Evolutionary conservation across 2,329 filamentous ascomycete species (phyloP).

Genomic region (Monosporascus sp.): DNA sequence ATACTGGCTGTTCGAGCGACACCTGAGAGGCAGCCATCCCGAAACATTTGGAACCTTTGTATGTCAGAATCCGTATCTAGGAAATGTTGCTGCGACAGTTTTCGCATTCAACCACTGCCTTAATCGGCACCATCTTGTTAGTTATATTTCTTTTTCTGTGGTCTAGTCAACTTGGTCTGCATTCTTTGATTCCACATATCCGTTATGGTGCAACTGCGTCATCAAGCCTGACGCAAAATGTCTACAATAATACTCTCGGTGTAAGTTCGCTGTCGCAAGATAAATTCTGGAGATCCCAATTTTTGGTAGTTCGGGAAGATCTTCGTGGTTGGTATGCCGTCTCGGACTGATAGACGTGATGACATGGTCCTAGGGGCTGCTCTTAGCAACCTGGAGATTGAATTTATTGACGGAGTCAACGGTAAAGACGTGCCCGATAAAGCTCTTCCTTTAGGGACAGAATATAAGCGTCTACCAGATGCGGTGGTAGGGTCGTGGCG

Average conservation of each 20-base stretch:
- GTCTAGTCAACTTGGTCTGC: too few relatives aligned
- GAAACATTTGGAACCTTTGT: too few relatives aligned
- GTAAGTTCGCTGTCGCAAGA: slow-evolving; percentile 3
- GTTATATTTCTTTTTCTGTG: too few relatives aligned
- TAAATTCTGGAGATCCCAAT: not conserved
- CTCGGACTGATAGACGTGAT: slow-evolving; percentile 45
- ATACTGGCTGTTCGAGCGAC: too few relatives aligned
- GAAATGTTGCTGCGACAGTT: too few relatives aligned
- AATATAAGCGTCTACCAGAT: slow-evolving; percentile 24
- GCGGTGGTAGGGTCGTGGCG: slow-evolving; percentile 31
- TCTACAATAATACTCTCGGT: slow-evolving; percentile 9
- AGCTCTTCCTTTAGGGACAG: slow-evolving; percentile 27
- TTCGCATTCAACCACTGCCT: too few relatives aligned
- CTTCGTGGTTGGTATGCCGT: slow-evolving; percentile 43
- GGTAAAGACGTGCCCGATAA: slow-evolving; percentile 33
- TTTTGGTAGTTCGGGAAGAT: slow-evolving; percentile 43
- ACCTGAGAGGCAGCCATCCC: too few relatives aligned
- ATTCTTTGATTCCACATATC: too few relatives aligned
- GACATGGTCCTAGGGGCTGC: slow-evolving; percentile 41
- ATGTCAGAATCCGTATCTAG: too few relatives aligned
- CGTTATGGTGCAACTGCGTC: too few relatives aligned
- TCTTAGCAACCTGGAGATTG: slow-evolving; percentile 36
- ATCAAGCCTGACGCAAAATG: too few relatives aligned
- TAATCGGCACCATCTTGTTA: too few relatives aligned
- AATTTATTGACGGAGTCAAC: slow-evolving; percentile 40